Conservation (phyloP, 768 basidiomycete genomes). For the Tricholoma hemisulphureum region DNA sequence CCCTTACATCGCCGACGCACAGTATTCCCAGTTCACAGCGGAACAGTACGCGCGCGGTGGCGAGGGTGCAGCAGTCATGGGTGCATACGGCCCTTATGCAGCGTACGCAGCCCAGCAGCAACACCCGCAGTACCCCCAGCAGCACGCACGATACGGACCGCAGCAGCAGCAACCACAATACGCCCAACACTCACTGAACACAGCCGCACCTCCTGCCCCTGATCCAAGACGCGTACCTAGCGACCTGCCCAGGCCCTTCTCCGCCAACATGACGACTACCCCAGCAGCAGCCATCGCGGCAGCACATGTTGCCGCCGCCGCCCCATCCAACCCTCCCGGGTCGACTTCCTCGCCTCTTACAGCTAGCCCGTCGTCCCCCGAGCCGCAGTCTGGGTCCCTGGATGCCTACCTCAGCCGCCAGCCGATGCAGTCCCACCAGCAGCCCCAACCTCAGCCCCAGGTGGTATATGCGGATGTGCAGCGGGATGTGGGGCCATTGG, state of each 20-base stretch:
- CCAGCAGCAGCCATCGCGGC: conserved; percentile 10
- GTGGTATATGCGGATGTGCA: conserved; percentile 18
- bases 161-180: conserved; percentile 4
- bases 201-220: background rate
- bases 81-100: conserved; percentile 11
- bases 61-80: conserved; percentile 6
- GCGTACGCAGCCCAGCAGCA: conserved; percentile 8
- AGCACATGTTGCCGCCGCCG: conserved; percentile 5
- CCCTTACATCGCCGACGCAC: conserved; percentile 7
- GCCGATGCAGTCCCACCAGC: conserved; percentile 8
- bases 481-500: conserved; percentile 12
- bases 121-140: conserved; percentile 15
- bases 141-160: conserved; percentile 7
- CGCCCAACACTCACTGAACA: conserved; percentile 5
- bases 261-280: background rate
- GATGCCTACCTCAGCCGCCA: conserved; percentile 13
- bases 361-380: background rate
- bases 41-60: conserved; percentile 10
- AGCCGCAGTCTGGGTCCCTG: background rate
- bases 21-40: conserved; percentile 10
- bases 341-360: background rate
- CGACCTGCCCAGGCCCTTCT: conserved; percentile 10
- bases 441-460: conserved; percentile 9
- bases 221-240: background rate
- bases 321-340: conserved; percentile 1